Percentiles rank a stretch among this genome's conserved stretches.
phyloP scores from a whole-genome alignment of 495 filamentous ascomycete genomes.

The Emericellopsis terricola region DNA sequence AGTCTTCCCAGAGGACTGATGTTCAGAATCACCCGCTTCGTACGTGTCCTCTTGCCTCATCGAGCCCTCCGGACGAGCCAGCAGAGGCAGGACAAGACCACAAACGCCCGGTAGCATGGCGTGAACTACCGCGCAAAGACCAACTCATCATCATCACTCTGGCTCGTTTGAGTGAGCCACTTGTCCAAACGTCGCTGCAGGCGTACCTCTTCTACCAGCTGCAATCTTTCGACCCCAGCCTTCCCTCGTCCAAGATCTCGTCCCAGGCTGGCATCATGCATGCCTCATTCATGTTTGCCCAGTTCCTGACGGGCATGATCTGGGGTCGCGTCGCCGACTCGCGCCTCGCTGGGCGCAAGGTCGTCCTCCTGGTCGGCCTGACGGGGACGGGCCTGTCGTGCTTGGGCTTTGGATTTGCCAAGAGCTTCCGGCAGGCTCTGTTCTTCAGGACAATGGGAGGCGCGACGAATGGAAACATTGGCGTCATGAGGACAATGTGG shows the following conservation, averaged over 20 bases:
- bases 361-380: constrained; percentile 59
- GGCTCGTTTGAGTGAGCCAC: constrained; percentile 58
- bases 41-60: too few relatives aligned
- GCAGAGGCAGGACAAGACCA: too few relatives aligned
- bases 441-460: constrained; percentile 59
- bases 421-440: constrained; percentile 51
- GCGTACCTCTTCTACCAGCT: constrained; percentile 71
- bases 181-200: constrained; percentile 61
- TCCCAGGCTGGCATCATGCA: constrained; percentile 64
- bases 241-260: constrained; percentile 52
- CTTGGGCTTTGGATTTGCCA: constrained; percentile 67
- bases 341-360: constrained; percentile 51
- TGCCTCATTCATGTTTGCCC: constrained; percentile 63
- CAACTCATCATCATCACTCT: constrained; percentile 61
- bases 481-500: constrained; percentile 61
- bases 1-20: too few relatives aligned
- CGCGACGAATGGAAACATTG: constrained; percentile 66
- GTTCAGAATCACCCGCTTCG: too few relatives aligned
- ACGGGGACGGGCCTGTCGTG: constrained; percentile 50
- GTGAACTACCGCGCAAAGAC: constrained; percentile 49
- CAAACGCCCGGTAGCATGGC: constrained; percentile 37
- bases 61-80: too few relatives aligned
- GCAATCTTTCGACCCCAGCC: constrained; percentile 45
- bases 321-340: constrained; percentile 68
- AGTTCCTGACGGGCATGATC: constrained; percentile 70